These are phyloP conservation scores for Ceratocystis colombiana DNA, from an alignment of 2,329 filamentous ascomycete genomes.

Conservation along the genomic window DNA sequence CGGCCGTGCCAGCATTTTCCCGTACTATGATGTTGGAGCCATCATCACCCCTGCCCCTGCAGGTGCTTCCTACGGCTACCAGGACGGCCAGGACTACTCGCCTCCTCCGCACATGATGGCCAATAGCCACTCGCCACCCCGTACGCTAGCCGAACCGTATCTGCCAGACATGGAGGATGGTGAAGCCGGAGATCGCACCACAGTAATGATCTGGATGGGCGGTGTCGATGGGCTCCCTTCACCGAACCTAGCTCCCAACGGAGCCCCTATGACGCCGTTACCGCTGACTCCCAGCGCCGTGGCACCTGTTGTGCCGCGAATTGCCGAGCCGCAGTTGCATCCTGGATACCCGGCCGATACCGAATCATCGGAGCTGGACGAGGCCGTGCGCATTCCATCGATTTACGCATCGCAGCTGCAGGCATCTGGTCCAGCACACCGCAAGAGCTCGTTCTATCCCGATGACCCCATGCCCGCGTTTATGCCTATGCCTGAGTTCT, in stretches of 20 bases:
- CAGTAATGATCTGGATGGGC: conserved; percentile 25
- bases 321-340: not conserved
- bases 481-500: conserved; percentile 6
- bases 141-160: not conserved
- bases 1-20: conserved; percentile 18
- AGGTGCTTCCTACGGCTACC: conserved; percentile 18
- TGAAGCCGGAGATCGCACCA: conserved; percentile 12
- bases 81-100: conserved; percentile 17
- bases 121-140: conserved; percentile 4
- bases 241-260: not conserved
- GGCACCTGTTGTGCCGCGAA: not conserved
- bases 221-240: conserved; percentile 9
- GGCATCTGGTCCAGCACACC: not conserved
- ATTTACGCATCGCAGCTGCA: conserved; percentile 6
- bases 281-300: conserved; percentile 16
- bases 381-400: conserved; percentile 19
- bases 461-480: not conserved
- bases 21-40: conserved; percentile 15
- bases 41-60: conserved; percentile 10
- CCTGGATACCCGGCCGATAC: not conserved
- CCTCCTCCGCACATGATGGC: not conserved
- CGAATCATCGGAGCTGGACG: conserved; percentile 8
- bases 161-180: not conserved
- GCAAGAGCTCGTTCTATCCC: conserved; percentile 17
- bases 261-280: not conserved